phyloP scores from a whole-genome alignment of 1,284 basidiomycete species.

The Phellopilus nigrolimitatus region DNA sequence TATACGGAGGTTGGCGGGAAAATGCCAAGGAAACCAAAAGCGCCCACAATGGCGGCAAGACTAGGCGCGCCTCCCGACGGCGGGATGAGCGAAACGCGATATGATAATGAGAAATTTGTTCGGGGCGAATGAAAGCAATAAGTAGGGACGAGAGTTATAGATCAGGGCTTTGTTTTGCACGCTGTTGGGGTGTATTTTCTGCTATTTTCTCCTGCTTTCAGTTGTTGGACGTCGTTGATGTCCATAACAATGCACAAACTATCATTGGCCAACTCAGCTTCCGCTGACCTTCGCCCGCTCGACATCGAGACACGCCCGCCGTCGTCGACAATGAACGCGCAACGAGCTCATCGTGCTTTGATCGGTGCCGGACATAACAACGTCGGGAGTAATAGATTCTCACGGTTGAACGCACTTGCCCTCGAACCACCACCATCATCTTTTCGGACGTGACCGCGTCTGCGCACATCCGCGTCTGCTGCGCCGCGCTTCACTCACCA shows the following conservation, averaged over 20 bases:
- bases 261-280: neutral
- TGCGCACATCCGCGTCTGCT: neutral
- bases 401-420: slow-evolving; percentile 9
- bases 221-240: slow-evolving; percentile 18
- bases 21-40: too few relatives aligned
- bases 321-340: slow-evolving; percentile 5
- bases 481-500: neutral
- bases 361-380: neutral
- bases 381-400: slow-evolving; percentile 8
- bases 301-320: neutral
- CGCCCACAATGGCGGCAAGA: too few relatives aligned
- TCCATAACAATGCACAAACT: slow-evolving; percentile 3
- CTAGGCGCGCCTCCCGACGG: too few relatives aligned
- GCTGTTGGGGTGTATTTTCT: slow-evolving; percentile 8
- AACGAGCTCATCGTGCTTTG: neutral
- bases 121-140: too few relatives aligned
- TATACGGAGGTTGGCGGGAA: too few relatives aligned
- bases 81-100: too few relatives aligned
- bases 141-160: neutral
- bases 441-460: neutral
- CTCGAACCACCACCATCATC: neutral
- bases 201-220: slow-evolving; percentile 18
- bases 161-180: slow-evolving; percentile 4
- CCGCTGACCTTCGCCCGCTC: neutral
- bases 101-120: too few relatives aligned